Base-by-base conservation (phyloP, 148 eudicot species). In the Spergularia bocconei region DNA sequence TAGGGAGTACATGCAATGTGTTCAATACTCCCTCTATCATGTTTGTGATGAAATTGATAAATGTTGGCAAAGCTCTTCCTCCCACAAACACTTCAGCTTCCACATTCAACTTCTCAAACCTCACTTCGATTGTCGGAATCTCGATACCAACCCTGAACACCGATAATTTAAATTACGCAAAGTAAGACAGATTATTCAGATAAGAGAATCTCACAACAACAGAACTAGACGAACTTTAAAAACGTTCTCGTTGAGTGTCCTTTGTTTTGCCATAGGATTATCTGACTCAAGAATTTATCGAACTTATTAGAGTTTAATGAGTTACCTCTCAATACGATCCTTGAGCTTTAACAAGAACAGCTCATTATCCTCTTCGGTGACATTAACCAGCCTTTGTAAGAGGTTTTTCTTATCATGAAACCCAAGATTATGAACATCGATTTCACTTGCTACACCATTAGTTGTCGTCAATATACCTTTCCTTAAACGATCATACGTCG, bases 121-220 rank as follows among this genome's bases (percentile, higher is more conserved):
- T 82, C 52, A 91, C 97, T 83, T 89, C 93, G 38, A 91, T 85
- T 3, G 88, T 89, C 0, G 93, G 93, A 61, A 87, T 59, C 19
- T 85, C 89, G 66, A 89, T 83, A 47, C 90, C 97, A 70, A 88
- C 97, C 60, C 97, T 91, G 80, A 59, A 21, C 67, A 72, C 58
- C 47, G 57, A 9, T 20, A 62, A 62, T 13, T n/a, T 5, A 57
- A 41, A 29, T 29, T 29, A 29, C 36, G 36, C 60, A 68, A 51
- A 11, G 50, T 9, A 9, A 44, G 5, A 9, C 48, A 0, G 48
- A 4, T 0, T 6, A 5, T 9, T 1, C 5, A 9, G 48, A 9
- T 6, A 9, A 44, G 48, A 44, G 8, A 4, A 1, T 44, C 48
- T 29, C 2, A 29, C 47, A 41, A 0, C 47, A 41, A 41, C 47